Conservation (phyloP, 2,329 filamentous ascomycete genomes). For the Diaporthe citriasiana region DNA sequence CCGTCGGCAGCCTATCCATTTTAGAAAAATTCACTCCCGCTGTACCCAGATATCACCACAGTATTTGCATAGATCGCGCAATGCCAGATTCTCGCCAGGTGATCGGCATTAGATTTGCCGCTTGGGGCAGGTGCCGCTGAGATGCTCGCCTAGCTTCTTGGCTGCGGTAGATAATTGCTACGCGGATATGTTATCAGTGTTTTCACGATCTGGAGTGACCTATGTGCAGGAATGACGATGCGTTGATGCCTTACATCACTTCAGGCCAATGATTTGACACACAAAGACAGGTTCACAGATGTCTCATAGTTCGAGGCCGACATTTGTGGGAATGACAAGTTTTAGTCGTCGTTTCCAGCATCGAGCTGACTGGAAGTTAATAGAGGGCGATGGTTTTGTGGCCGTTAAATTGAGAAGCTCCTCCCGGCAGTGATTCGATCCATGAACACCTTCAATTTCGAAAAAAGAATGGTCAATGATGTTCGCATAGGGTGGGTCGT, state of each 20-base stretch:
- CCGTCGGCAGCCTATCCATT: not conserved
- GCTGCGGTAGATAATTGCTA: constrained; percentile 5
- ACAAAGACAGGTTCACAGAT: too few relatives aligned
- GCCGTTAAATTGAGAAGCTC: too few relatives aligned
- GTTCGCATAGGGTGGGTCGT: not conserved
- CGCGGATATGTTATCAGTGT: not conserved
- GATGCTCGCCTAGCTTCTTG: constrained; percentile 22
- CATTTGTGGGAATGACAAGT: not conserved
- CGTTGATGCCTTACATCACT: not conserved
- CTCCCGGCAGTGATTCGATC: too few relatives aligned
- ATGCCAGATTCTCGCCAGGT: not conserved
- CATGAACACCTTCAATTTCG: not conserved
- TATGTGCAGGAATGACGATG: not conserved
- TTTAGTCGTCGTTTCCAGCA: not conserved
- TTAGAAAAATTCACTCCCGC: not conserved
- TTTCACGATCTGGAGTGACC: too few relatives aligned
- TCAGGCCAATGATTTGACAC: not conserved
- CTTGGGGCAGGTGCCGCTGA: constrained; percentile 21
- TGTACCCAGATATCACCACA: constrained; percentile 1
- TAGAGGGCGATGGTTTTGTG: too few relatives aligned
- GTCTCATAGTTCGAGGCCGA: not conserved
- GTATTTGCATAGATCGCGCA: constrained; percentile 24
- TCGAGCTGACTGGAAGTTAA: too few relatives aligned
- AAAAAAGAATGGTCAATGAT: not conserved
- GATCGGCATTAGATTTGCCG: constrained; percentile 14